Evolutionary conservation across 2,329 filamentous ascomycete genomes (phyloP).

Genomic region (Penicillium vulpinum): DNA sequence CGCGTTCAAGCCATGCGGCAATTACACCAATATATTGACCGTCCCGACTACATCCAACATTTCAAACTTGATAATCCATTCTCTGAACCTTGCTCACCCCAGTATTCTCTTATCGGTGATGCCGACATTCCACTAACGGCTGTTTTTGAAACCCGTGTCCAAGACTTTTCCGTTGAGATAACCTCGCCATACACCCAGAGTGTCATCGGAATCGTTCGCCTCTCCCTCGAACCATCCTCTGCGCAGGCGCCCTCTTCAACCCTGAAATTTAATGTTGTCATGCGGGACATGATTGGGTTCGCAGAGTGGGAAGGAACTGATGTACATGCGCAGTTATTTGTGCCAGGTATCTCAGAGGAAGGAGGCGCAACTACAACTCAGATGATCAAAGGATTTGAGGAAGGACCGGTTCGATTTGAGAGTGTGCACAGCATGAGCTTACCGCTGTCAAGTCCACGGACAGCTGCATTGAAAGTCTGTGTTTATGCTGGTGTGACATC

Average conservation of each 20-base stretch:
- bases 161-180: slow-evolving; percentile 90
- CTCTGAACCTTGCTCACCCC: slow-evolving; percentile 83
- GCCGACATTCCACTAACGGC: slow-evolving; percentile 88
- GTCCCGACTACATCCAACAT: slow-evolving; percentile 91
- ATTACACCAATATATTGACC: slow-evolving; percentile 93
- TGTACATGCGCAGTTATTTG: slow-evolving; percentile 94
- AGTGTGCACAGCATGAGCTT: slow-evolving; percentile 98
- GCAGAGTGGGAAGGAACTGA: slow-evolving; percentile 93
- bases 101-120: slow-evolving; percentile 90
- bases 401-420: slow-evolving; percentile 88
- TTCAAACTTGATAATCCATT: slow-evolving; percentile 93
- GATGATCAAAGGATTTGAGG: slow-evolving; percentile 91
- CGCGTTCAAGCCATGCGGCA: slow-evolving; percentile 91
- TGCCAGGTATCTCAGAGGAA: slow-evolving; percentile 85
- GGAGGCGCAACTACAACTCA: slow-evolving; percentile 92
- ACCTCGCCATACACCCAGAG: slow-evolving; percentile 89
- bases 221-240: slow-evolving; percentile 90
- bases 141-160: slow-evolving; percentile 90
- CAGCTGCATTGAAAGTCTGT: slow-evolving; percentile 76
- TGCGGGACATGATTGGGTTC: slow-evolving; percentile 94
- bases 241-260: slow-evolving; percentile 89
- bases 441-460: slow-evolving; percentile 72
- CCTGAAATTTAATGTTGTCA: slow-evolving; percentile 96
- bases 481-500: slow-evolving; percentile 87
- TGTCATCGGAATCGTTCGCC: slow-evolving; percentile 83